These are phyloP conservation scores for Skeletonema marinoi DNA, from an alignment of 108 stramenopile species.

Conservation along the genomic window DNA sequence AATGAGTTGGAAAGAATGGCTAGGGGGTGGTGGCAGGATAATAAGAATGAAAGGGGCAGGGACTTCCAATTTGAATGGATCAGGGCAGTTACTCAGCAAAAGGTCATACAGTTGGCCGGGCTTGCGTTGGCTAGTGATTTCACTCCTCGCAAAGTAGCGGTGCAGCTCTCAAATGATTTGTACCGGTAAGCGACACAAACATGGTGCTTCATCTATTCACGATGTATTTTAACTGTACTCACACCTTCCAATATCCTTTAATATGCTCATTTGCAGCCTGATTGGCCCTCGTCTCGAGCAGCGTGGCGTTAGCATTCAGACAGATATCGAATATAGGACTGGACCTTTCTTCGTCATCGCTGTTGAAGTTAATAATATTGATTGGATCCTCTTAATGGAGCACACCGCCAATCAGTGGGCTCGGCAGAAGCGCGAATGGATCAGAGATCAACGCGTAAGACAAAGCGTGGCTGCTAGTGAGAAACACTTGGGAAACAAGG, in stretches of 20 bases:
- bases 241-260: not conserved
- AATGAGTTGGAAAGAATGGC: slow-evolving; percentile 80
- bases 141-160: slow-evolving; percentile 64
- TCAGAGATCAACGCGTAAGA: slow-evolving; percentile 24
- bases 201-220: not conserved
- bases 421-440: slow-evolving; percentile 23
- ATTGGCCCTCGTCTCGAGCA: slow-evolving; percentile 64
- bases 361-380: slow-evolving; percentile 67
- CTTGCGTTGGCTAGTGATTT: slow-evolving; percentile 76
- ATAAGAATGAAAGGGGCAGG: slow-evolving; percentile 19
- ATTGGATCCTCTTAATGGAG: slow-evolving; percentile 69
- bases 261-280: slow-evolving; percentile 35
- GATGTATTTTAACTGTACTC: not conserved
- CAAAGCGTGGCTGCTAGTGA: slow-evolving; percentile 11
- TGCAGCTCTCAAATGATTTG: slow-evolving; percentile 81
- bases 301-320: slow-evolving; percentile 76
- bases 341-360: slow-evolving; percentile 84
- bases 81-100: slow-evolving; percentile 65
- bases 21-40: slow-evolving; percentile 66
- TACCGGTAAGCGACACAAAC: slow-evolving; percentile 49
- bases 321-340: slow-evolving; percentile 80
- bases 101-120: slow-evolving; percentile 71
- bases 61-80: slow-evolving; percentile 63
- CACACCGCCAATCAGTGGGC: slow-evolving; percentile 49
- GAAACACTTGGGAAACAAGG: not conserved